Evolutionary conservation across 495 filamentous ascomycete genomes (phyloP).

Genomic region (Tuber magnatum): DNA sequence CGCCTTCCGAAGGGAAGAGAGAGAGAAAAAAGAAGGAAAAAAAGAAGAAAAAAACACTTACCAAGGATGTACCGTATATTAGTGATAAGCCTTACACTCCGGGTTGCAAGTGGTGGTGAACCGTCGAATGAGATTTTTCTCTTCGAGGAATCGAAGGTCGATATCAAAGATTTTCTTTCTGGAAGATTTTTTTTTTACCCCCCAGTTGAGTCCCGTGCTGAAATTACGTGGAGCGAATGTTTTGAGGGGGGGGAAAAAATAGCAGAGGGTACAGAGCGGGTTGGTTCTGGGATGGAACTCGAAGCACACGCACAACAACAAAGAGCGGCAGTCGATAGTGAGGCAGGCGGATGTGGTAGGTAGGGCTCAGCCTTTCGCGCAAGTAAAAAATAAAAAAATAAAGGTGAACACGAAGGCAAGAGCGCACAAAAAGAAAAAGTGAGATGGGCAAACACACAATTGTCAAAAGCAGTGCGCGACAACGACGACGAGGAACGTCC

Average conservation of each 20-base stretch:
- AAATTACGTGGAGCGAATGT: slow-evolving; percentile 4
- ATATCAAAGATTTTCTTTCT: slow-evolving; percentile 1
- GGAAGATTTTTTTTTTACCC: slow-evolving; percentile 4
- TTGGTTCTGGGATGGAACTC: background rate
- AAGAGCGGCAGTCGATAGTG: slow-evolving; percentile 25
- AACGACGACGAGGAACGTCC: slow-evolving; percentile 18
- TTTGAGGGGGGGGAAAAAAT: background rate
- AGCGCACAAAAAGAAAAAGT: slow-evolving; percentile 17
- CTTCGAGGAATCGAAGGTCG: background rate
- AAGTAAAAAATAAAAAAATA: slow-evolving; percentile 25
- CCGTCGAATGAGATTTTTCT: background rate
- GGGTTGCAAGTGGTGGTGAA: background rate
- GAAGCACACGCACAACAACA: slow-evolving; percentile 23
- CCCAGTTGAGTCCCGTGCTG: background rate
- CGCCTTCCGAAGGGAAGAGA: background rate
- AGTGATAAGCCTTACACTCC: background rate
- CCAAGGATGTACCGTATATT: background rate
- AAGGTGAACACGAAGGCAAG: slow-evolving; percentile 23
- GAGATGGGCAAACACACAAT: slow-evolving; percentile 19
- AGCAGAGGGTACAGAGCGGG: background rate
- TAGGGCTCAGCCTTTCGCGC: slow-evolving; percentile 18
- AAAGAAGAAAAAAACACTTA: background rate
- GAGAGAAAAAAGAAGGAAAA: too few relatives aligned
- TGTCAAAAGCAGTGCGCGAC: background rate
- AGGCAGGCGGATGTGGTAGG: slow-evolving; percentile 17